Evolutionary conservation across 495 filamentous ascomycete species (phyloP), one percentile per base, ranked within the genome.

Genomic region (Penicillium cinerascens): DNA sequence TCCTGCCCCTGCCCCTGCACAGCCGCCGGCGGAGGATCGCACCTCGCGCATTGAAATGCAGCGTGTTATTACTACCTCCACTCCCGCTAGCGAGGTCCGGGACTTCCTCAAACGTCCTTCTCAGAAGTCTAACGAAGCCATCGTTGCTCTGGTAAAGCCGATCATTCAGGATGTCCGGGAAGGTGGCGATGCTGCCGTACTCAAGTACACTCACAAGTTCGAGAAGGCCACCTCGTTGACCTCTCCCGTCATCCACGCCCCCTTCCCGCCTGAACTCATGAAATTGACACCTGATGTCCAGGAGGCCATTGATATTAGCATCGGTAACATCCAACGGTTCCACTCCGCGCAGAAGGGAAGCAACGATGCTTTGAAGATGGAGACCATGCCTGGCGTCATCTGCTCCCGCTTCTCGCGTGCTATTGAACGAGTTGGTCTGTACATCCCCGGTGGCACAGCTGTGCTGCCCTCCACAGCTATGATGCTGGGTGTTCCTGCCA

Each of bases 401-500:
- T 98, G 93, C 78, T 93, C 89, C 44, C 89, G 93, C 43, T 97
- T 97, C 75, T 86, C 87, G 2, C 80, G 95, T 2, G 84, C 93
- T 0, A 97, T 98, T 52, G 93, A 97, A 67, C 79, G 90, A 16
- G 93, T 98, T 26, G 93, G 93, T 47, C 81, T 96, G 39, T 98
- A 98, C 67, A 84, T 98, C 8, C 93, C 93, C 8, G 93, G 93
- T 49, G 93, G 93, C 44, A 98, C 93, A 0, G 93, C 93, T 1
- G 93, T 98, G 11, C 81, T 98, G 13, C 93, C 93, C 4, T 95
- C 90, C 42, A 96, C 93, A 13, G 93, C 93, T 2, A 84, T 98
- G 61, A 98, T 98, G 93, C 80, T 98, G 22, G 93, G 93, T 63
- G 93, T 97, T 6, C 93, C 93, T 16, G 93, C 93, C 27, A 92